Base-by-base conservation (phyloP, 2,329 filamentous ascomycete genomes). In the Coniochaeta prunicola region DNA sequence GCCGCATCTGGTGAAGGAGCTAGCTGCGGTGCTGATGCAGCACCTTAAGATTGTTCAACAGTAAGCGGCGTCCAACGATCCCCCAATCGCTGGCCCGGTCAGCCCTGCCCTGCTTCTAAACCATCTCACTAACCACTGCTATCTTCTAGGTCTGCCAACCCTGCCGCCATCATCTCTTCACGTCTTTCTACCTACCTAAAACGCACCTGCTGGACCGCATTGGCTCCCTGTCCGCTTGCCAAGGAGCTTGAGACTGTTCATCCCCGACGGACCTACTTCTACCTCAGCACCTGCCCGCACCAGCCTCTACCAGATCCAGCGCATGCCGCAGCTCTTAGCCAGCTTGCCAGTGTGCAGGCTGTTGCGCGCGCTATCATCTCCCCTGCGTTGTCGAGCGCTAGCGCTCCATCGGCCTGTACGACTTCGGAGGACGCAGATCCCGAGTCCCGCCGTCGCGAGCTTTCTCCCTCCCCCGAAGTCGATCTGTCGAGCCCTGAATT, bases 181-280 rank as follows among this genome's bases (percentile, higher is more conserved):
- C 88, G 94, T 67, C 80, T 99, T 57, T 88, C 92, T 42, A 85
- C 89, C 34, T 99, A 96, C 75, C 81, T 97, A 69, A 96, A 96
- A 77, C 90, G 94, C 65, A 76, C 90, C 58, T 89, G 84, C 64
- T 91, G 89, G 92, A 90, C 85, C 30, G 85, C 88, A 8, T 76
- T 87, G 57, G 81, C 88, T 56, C 91, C 89, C 57, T 97, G 94
- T 74, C 93, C 94, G 3, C 77, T 97, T 58, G 91, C 90, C 57
- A 97, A 97, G 76, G 91, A 96, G 74, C 84, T 97, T 58, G 91
- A 97, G 71, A 87, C 90, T 42, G 89, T 93, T 45, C 93, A 97
- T 71, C 94, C 94, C 21, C 89, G 93, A 70, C 91, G 94, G 73
- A 92, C 96, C 53, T 97, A 96, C 79, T 97, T 96, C 76, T 97